Evolutionary conservation across 2,329 filamentous ascomycete species (phyloP), one percentile per base, ranked within the genome.

Genomic region (Verticillium albo-atrum): DNA sequence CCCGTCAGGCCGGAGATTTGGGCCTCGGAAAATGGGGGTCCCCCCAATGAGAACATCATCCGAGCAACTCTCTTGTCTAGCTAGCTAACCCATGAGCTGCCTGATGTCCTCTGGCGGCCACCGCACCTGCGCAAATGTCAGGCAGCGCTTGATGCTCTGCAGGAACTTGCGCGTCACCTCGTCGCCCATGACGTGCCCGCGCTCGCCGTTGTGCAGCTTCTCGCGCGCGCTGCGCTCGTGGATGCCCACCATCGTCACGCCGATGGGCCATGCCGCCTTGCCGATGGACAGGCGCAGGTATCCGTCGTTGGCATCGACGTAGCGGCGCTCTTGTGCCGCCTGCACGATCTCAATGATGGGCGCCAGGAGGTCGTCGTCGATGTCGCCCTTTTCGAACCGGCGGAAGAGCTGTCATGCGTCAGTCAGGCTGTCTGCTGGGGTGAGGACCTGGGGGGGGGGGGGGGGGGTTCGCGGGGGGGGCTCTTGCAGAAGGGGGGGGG

Each of bases 221-320:
- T 99, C 95, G 63, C 95, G 86, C 23, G 95, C 94, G 66, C 90
- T 95, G 70, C 95, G 87, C 80, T 98, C 95, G 84, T 99, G 95
- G 68, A 99, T 99, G 81, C 95, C 95, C 70, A 99, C 95, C 95
- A 98, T 99, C 73, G 95, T 99, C 42, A 99, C 95, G 76, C 95
- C 95, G 70, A 99, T 99, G 26, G 95, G 95, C 95, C 95, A 99
- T 17, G 95, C 95, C 66, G 92, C 93, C 78, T 97, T 97, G 64
- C 92, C 92, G 70, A 99, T 99, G 72, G 91, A 96, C 58, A 99
- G 80, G 57, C 91, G 84, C 62, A 99, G 79, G 74, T 99, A 99
- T 0, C 92, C 93, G 72, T 99, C 91, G 71, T 98, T 98, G 34
- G 95, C 95, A 75, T 97, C 91, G 54, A 99, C 94, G 71, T 99